These are phyloP conservation scores for Zea luxurians DNA, from an alignment of 176 grass and related monocot genomes.

Conservation along the genomic window DNA sequence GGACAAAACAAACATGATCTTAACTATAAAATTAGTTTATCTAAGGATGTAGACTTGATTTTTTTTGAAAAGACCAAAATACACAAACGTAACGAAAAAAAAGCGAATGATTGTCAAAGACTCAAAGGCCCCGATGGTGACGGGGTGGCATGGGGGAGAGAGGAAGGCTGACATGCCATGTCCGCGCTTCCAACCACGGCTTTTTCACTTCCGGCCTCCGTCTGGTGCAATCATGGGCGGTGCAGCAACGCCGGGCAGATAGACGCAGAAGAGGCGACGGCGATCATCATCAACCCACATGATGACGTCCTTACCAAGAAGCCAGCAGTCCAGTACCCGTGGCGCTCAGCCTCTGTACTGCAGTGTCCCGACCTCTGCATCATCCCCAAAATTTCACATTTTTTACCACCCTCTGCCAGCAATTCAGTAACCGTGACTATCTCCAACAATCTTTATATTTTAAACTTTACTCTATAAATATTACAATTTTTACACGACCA, in stretches of 20 bases:
- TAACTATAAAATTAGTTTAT: no score
- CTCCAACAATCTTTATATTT: no score
- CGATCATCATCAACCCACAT: constrained; percentile 19
- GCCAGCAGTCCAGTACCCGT: not conserved
- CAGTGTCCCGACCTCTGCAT: no score
- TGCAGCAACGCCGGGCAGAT: not conserved
- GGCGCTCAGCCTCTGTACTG: no score
- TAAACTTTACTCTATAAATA: no score
- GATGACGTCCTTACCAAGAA: constrained; percentile 13
- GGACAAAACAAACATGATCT: no score
- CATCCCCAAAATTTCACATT: no score
- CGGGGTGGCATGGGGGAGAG: constrained; percentile 19
- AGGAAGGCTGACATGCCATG: constrained; percentile 14
- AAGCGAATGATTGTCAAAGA: constrained; percentile 25
- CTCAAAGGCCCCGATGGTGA: constrained; percentile 29
- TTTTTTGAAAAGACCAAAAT: no score
- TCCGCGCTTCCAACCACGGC: constrained; percentile 27
- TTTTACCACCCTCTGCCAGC: no score
- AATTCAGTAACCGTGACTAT: no score
- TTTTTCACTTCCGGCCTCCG: constrained; percentile 14
- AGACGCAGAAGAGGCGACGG: not conserved
- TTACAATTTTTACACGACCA: no score
- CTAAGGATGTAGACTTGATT: no score
- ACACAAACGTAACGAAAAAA: not conserved
- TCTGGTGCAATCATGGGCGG: constrained; percentile 34